A percentile compares a stretch with the other conserved stretches of the same genome.
Evolutionary conservation across 2,329 filamentous ascomycete genomes (phyloP).

Genomic region (Ceratocystiopsis minuta): DNA sequence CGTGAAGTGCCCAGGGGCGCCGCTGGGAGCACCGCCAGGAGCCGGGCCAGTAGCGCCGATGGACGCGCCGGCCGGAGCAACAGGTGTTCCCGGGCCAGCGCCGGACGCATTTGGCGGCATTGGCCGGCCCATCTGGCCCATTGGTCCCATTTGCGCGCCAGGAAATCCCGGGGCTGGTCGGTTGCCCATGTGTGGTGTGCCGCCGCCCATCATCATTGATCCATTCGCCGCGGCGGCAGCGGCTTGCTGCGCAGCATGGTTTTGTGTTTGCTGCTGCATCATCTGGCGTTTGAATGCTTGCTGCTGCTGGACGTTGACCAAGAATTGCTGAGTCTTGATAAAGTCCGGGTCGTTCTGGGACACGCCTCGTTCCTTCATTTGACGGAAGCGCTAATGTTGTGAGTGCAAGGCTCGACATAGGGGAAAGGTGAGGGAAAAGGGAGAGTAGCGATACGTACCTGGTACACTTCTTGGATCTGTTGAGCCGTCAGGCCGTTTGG

Average conservation of each 20-base stretch:
- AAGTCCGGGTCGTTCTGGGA: constrained; percentile 72
- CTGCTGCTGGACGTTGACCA: constrained; percentile 41
- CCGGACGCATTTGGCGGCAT: background rate
- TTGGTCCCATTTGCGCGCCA: constrained; percentile 10
- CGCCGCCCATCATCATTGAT: constrained; percentile 1
- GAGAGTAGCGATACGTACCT: constrained; percentile 3
- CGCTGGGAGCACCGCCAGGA: constrained; percentile 11
- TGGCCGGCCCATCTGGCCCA: background rate
- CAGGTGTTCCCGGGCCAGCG: constrained; percentile 1
- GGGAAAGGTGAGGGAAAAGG: background rate
- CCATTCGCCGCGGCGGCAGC: constrained; percentile 29
- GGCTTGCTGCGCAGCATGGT: constrained; percentile 6
- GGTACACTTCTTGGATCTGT: constrained; percentile 54
- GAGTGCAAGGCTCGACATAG: too few species aligned
- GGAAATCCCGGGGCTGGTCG: constrained; percentile 17
- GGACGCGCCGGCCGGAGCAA: background rate
- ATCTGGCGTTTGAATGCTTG: constrained; percentile 13
- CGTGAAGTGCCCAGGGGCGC: constrained; percentile 42
- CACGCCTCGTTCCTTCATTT: constrained; percentile 75
- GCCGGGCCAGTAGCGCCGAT: constrained; percentile 9
- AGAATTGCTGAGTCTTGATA: constrained; percentile 60
- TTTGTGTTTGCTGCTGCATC: constrained; percentile 22
- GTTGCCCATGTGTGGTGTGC: constrained; percentile 14
- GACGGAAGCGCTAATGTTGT: constrained; percentile 54
- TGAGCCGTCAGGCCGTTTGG: constrained; percentile 54